Percentiles rank a stretch among this genome's conserved stretches.
These are phyloP conservation scores for Lodderomyces oxycetoniae DNA, from an alignment of 1,139 yeast genomes.

Conservation along the genomic window DNA sequence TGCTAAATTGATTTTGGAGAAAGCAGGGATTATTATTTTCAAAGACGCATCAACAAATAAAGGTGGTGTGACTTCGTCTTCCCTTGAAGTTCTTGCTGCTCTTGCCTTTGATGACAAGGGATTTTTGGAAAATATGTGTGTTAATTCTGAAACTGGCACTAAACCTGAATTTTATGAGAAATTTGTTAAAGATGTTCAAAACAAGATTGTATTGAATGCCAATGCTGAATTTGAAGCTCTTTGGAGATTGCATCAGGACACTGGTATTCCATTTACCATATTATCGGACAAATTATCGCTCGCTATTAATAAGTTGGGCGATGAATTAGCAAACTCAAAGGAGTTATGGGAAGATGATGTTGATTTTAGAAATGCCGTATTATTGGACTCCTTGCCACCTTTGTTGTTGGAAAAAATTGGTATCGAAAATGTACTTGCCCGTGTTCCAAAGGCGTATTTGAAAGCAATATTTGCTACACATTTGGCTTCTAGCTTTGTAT, in stretches of 20 bases:
- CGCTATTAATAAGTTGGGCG: conserved; percentile 85
- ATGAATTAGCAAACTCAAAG: conserved; percentile 77
- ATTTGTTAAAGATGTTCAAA: conserved; percentile 82
- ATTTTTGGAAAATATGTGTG: conserved; percentile 73
- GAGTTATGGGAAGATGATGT: conserved; percentile 83
- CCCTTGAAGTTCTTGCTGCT: conserved; percentile 92
- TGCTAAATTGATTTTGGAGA: conserved; percentile 81
- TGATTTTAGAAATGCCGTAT: conserved; percentile 70
- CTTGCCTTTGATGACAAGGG: conserved; percentile 84
- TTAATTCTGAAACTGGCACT: conserved; percentile 45
- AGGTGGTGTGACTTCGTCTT: conserved; percentile 98
- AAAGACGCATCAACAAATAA: conserved; percentile 97
- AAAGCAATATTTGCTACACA: conserved; percentile 88
- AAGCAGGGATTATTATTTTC: conserved; percentile 80
- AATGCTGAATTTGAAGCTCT: conserved; percentile 78
- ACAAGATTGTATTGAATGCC: conserved; percentile 72
- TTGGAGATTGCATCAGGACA: conserved; percentile 69
- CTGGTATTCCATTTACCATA: conserved; percentile 70
- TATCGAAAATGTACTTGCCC: conserved; percentile 60
- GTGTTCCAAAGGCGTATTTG: conserved; percentile 86
- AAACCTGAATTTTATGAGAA: conserved; percentile 73
- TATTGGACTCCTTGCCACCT: conserved; percentile 75
- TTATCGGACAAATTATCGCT: conserved; percentile 81
- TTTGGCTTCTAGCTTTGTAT: conserved; percentile 85
- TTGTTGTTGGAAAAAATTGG: conserved; percentile 70